Conservation (phyloP, 345 rosid genomes). For the Gossypium thurberi region DNA sequence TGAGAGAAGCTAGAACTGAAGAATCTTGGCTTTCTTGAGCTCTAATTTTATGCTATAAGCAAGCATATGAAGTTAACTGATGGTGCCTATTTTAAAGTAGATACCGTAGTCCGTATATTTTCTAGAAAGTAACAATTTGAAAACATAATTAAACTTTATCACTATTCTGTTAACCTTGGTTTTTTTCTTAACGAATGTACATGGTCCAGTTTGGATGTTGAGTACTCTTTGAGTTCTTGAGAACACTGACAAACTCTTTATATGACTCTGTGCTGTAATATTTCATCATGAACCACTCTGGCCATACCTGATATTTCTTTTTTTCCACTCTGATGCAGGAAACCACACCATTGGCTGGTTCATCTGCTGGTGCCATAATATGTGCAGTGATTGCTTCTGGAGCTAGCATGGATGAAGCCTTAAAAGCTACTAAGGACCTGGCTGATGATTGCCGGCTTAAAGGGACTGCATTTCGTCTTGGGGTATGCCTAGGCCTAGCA, state of each 20-base stretch:
- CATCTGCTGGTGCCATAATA: conserved; percentile 90
- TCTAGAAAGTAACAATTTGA: background rate
- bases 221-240: background rate
- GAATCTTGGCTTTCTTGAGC: conserved; percentile 1
- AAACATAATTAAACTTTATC: background rate
- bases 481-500: conserved; percentile 45
- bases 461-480: conserved; percentile 93
- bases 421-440: conserved; percentile 57
- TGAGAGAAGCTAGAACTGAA: background rate
- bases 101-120: background rate
- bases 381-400: conserved; percentile 88
- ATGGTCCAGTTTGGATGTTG: background rate
- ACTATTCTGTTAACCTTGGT: background rate
- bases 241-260: background rate
- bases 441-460: conserved; percentile 73
- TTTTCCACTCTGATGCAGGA: conserved; percentile 37
- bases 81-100: background rate
- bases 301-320: background rate
- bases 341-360: conserved; percentile 84
- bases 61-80: background rate
- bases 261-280: background rate
- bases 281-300: background rate
- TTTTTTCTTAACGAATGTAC: background rate
- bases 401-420: conserved; percentile 61
- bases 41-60: background rate